Conservation (phyloP, 129 eudicot genomes). For the Logfia minima region DNA sequence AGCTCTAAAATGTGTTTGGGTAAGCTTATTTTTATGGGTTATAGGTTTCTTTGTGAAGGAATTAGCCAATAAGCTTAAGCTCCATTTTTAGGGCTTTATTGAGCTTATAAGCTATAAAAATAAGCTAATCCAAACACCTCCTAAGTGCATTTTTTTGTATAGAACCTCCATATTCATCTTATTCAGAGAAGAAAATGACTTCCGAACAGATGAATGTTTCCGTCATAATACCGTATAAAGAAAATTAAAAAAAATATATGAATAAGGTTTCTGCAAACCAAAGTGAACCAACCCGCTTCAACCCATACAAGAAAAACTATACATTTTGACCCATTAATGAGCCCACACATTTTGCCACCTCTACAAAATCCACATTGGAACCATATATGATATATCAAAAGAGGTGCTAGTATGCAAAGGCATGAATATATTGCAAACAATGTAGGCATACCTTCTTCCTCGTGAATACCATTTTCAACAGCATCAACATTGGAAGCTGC, state of each 20-base stretch:
- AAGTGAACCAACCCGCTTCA: not conserved
- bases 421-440: not conserved
- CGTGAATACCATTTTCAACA: conserved; percentile 57
- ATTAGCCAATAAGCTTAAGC: no score
- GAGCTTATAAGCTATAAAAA: no score
- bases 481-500: conserved; percentile 42
- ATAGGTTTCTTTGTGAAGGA: no score
- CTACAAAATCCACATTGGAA: not conserved
- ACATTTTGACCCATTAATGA: not conserved
- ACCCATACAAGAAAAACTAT: not conserved
- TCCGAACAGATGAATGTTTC: not conserved
- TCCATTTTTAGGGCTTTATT: no score
- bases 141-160: not conserved
- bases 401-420: conserved; percentile 9
- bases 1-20: no score
- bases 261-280: not conserved
- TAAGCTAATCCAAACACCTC: no score
- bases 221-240: not conserved
- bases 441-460: conserved; percentile 65
- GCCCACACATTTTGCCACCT: not conserved
- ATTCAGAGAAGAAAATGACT: no score
- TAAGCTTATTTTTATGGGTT: no score
- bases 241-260: no score
- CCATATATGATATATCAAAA: not conserved
- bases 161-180: not conserved